These are phyloP conservation scores for Brassica juncea DNA, from an alignment of 345 rosid genomes.

Conservation along the genomic window DNA sequence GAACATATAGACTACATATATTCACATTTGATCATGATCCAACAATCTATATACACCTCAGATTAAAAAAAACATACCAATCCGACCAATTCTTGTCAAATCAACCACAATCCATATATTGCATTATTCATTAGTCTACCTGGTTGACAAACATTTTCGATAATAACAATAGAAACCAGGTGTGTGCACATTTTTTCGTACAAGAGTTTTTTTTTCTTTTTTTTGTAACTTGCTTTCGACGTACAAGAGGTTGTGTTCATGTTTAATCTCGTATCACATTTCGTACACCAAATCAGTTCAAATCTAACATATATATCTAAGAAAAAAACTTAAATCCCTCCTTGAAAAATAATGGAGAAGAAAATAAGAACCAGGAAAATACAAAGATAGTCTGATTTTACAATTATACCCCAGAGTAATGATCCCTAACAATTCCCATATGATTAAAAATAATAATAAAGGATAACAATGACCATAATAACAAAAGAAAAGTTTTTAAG, in stretches of 20 bases:
- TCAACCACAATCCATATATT: not conserved
- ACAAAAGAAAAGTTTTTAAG: constrained; percentile 9
- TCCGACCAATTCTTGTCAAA: not conserved
- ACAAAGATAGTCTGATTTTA: constrained; percentile 32
- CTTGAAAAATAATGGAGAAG: constrained; percentile 29
- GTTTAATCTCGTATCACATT: constrained; percentile 21
- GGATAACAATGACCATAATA: constrained; percentile 17
- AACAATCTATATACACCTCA: constrained; percentile 12
- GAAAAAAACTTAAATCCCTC: constrained; percentile 6
- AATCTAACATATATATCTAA: constrained; percentile 25
- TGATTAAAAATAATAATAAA: not conserved
- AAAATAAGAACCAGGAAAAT: constrained; percentile 7
- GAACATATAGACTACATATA: constrained; percentile 7
- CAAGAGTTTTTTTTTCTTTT: not conserved
- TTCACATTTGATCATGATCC: not conserved
- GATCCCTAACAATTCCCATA: constrained; percentile 29
- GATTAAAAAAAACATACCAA: not conserved
- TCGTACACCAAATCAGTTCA: constrained; percentile 33
- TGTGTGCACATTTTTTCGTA: constrained; percentile 18
- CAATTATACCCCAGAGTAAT: constrained; percentile 23
- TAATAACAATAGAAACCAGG: not conserved
- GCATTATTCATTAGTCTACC: constrained; percentile 18
- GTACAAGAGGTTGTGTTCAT: constrained; percentile 17
- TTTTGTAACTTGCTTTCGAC: not conserved
- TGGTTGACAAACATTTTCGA: constrained; percentile 2